Percentiles rank a stretch among this genome's conserved stretches.
phyloP scores from a whole-genome alignment of 345 rosid genomes.

The Dimocarpus longan region DNA sequence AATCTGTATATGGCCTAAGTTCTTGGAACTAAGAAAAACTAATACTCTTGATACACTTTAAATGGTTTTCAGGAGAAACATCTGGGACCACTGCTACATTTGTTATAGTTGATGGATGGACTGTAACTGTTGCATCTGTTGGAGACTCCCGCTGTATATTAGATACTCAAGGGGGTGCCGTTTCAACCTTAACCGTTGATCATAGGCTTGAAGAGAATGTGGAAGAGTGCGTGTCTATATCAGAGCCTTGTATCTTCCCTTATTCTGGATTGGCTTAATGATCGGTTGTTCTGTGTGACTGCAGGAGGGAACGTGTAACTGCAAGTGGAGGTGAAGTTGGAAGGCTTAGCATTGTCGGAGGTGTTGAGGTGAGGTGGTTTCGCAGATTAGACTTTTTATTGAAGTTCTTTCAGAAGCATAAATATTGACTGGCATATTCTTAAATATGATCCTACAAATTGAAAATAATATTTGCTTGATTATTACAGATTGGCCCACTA shows the following conservation, averaged over 20 bases:
- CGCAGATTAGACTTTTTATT: background rate
- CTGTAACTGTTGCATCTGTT: constrained; percentile 90
- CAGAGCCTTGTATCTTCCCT: constrained; percentile 15
- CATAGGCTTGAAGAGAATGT: constrained; percentile 86
- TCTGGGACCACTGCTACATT: constrained; percentile 95
- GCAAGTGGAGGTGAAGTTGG: constrained; percentile 99
- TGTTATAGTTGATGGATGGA: constrained; percentile 92
- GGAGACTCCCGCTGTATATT: constrained; percentile 93
- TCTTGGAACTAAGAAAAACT: constrained; percentile 16
- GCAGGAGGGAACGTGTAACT: constrained; percentile 85
- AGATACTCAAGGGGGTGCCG: constrained; percentile 69
- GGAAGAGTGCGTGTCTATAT: constrained; percentile 66
- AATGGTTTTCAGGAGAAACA: constrained; percentile 66
- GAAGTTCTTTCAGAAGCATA: background rate
- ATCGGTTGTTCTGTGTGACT: constrained; percentile 17
- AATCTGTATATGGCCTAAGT: background rate
- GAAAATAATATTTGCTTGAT: background rate
- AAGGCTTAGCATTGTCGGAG: constrained; percentile 83
- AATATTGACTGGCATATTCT: background rate
- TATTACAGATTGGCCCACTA: constrained; percentile 72
- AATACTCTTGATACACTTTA: constrained; percentile 6
- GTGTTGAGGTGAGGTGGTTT: constrained; percentile 59
- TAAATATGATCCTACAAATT: background rate
- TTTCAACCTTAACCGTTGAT: constrained; percentile 82
- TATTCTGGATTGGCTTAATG: constrained; percentile 5